Evolutionary conservation across 176 grass and related monocot species (phyloP).

Genomic region (Oryza coarctata): DNA sequence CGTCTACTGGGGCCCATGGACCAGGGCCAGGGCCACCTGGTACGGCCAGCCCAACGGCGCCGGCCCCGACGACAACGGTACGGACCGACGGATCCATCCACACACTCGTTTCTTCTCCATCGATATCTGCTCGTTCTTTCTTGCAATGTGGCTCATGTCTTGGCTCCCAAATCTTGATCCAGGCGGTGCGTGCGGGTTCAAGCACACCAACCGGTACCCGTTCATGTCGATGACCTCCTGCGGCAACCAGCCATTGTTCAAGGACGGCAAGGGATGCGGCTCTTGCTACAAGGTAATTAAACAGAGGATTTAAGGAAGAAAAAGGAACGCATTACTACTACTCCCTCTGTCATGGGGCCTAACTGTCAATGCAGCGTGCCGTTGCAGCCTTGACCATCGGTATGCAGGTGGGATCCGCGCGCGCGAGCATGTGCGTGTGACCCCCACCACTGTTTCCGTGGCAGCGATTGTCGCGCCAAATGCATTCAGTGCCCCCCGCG

Average conservation of each 20-base stretch:
- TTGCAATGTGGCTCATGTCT: constrained; percentile 37
- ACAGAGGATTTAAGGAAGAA: neutral
- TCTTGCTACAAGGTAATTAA: constrained; percentile 71
- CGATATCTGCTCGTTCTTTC: no score
- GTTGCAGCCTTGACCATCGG: neutral
- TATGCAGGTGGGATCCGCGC: neutral
- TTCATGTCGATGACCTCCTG: constrained; percentile 76
- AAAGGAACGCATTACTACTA: neutral
- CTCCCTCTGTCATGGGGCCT: neutral
- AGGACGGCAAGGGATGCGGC: constrained; percentile 81
- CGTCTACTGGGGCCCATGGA: constrained; percentile 49
- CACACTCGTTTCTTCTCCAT: neutral
- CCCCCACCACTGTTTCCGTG: neutral
- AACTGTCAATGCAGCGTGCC: constrained; percentile 14
- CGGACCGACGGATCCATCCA: neutral
- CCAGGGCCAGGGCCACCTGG: constrained; percentile 70
- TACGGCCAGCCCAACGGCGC: constrained; percentile 79
- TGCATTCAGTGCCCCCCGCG: neutral
- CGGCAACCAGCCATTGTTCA: constrained; percentile 84
- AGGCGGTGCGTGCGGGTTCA: constrained; percentile 92
- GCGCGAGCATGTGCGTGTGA: neutral
- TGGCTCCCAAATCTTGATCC: neutral
- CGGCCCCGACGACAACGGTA: constrained; percentile 81
- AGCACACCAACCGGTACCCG: constrained; percentile 65
- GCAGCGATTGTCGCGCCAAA: neutral